These are phyloP conservation scores for Zychaea mexicana DNA, from an alignment of 371 early-diverging fungal genomes.

Conservation along the genomic window DNA sequence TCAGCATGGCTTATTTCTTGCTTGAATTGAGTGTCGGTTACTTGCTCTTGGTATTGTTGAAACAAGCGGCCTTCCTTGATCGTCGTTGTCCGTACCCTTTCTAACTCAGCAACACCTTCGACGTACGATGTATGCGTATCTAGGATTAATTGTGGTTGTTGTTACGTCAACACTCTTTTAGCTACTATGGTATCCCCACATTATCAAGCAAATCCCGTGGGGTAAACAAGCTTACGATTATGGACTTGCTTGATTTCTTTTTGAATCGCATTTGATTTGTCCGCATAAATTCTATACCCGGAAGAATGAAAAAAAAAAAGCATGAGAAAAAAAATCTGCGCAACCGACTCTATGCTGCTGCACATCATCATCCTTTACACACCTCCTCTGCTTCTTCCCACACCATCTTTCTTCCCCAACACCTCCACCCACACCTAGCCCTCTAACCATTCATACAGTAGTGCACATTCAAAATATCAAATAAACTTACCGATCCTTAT, in stretches of 20 bases:
- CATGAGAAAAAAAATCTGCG: conserved; percentile 7
- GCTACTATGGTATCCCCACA: too few relatives aligned
- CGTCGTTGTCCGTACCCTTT: conserved; percentile 52
- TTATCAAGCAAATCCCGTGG: neutral
- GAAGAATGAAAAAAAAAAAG: neutral
- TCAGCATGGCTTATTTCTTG: conserved; percentile 58
- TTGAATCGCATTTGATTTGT: conserved; percentile 29
- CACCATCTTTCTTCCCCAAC: neutral
- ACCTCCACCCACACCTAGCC: neutral
- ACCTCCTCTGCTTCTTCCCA: neutral
- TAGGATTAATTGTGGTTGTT: conserved; percentile 14
- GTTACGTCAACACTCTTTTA: neutral
- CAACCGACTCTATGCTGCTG: too few relatives aligned
- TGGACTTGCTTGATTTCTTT: conserved; percentile 31
- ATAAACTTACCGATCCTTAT: conserved; percentile 36
- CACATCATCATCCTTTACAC: too few relatives aligned
- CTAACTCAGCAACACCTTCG: conserved; percentile 65
- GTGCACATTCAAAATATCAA: too few relatives aligned
- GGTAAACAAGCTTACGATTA: conserved; percentile 19
- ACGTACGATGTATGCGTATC: conserved; percentile 72
- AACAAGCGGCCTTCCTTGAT: conserved; percentile 61
- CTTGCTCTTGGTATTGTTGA: conserved; percentile 69
- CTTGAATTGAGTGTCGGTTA: conserved; percentile 67
- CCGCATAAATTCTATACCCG: conserved; percentile 28
- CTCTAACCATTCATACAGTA: too few relatives aligned